phyloP scores from a whole-genome alignment of 1,139 yeast species.

The Hansenula lynferdii region DNA sequence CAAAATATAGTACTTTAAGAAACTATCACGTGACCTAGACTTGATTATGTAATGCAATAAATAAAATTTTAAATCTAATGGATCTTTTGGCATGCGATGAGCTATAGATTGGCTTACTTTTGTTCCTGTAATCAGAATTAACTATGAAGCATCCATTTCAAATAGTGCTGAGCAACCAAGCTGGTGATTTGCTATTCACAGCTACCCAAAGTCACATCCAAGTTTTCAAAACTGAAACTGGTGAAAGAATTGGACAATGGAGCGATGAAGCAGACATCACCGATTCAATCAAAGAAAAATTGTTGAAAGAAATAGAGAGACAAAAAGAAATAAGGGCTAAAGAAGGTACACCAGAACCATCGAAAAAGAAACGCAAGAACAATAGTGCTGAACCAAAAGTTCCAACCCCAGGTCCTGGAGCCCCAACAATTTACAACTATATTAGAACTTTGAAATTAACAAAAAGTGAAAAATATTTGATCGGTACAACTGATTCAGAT shows the following conservation, averaged over 20 bases:
- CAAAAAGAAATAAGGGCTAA: slow-evolving; percentile 25
- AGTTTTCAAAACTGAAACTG: slow-evolving; percentile 37
- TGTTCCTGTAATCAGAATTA: no score
- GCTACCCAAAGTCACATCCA: slow-evolving; percentile 53
- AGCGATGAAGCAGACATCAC: slow-evolving; percentile 45
- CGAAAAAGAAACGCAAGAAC: slow-evolving; percentile 24
- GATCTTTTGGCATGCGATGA: no score
- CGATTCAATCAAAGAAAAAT: slow-evolving; percentile 37
- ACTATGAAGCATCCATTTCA: slow-evolving; percentile 72
- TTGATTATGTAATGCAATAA: neutral
- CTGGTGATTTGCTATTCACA: slow-evolving; percentile 46
- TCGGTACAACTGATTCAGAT: slow-evolving; percentile 78
- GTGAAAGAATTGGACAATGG: slow-evolving; percentile 48
- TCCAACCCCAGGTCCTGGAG: slow-evolving; percentile 64
- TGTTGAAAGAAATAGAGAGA: slow-evolving; percentile 38
- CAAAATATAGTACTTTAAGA: no score
- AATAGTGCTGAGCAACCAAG: slow-evolving; percentile 37
- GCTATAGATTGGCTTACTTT: no score
- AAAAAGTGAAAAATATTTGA: slow-evolving; percentile 46
- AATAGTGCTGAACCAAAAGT: slow-evolving; percentile 43
- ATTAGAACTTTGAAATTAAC: slow-evolving; percentile 58
- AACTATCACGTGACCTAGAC: no score
- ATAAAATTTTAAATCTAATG: no score
- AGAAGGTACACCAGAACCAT: slow-evolving; percentile 17
- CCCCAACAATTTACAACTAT: slow-evolving; percentile 59